Evolutionary conservation across 2,329 filamentous ascomycete species (phyloP), one percentile per base, ranked within the genome.

Genomic region (Fusarium gaditjirri): DNA sequence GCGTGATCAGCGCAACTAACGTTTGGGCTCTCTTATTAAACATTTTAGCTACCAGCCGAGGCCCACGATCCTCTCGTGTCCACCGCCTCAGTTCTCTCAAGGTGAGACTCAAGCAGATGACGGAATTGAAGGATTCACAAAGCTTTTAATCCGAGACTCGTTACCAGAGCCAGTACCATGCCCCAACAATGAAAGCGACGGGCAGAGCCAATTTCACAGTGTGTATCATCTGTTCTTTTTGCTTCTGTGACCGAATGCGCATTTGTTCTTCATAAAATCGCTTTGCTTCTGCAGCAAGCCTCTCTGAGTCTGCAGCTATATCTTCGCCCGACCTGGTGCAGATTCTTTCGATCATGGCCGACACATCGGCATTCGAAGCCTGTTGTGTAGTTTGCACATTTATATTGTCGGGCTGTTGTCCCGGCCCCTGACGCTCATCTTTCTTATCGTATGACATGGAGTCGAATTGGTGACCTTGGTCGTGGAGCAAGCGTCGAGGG

Each of bases 1-100:
- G 68, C 68, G 68, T 68, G 53, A 71, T 68, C 33, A 31, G 25
- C 41, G 27, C 6, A 43, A 49, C 46, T 27, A 67, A 31, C 19
- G 4, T 19, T 8, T 31, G 2, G 19, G 11, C 27, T 43, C 25
- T 23, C 25, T 33, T 16, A 13, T 25, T 16, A n/a, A 23, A 8
- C 14, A 27, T 43, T 21, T 35, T 21, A 23, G 8, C 29, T 35
- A 4, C 14, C 21, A 36, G 11, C 52, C 52, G 57, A 64, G 39
- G 57, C 64, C 27, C 64, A 64, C 57, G 64, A 68, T 68, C 8
- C 19, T 23, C 19, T 44, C 19, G 25, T 35, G 29, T 17, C 39
- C 29, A 21, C 19, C 10, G 8, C 5, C 33, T 27, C 19, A n/a
- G 2, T 12, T 27, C 14, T n/a, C 19, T 8, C 2, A 9, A 9